A percentile compares a stretch with the other conserved stretches of the same genome.
Evolutionary conservation across 345 rosid genomes (phyloP).

Genomic region (sweet orange (Citrus sinensis)): DNA sequence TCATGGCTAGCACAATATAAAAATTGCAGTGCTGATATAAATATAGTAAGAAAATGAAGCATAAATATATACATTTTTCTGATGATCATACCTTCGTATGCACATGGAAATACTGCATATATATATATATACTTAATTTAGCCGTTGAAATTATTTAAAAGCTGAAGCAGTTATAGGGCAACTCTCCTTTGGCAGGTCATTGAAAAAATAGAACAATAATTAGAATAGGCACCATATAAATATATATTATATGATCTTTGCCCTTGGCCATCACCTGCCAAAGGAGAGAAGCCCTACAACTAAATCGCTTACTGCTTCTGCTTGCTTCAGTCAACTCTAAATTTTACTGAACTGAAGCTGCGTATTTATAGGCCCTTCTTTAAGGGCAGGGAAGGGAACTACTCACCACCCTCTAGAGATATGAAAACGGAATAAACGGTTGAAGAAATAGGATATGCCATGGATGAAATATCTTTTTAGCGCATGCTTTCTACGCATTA

Average conservation of each 20-base stretch:
- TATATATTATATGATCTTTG: neutral
- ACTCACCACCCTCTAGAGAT: no score
- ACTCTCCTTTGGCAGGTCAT: slow-evolving; percentile 89
- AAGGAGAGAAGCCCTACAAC: slow-evolving; percentile 63
- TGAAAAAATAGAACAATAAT: neutral
- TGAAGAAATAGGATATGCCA: slow-evolving; percentile 46
- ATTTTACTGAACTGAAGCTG: neutral
- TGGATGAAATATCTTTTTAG: slow-evolving; percentile 26
- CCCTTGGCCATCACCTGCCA: slow-evolving; percentile 43
- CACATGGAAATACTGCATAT: neutral
- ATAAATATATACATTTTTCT: neutral
- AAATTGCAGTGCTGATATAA: neutral
- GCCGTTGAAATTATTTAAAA: slow-evolving; percentile 20
- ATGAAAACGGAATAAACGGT: slow-evolving; percentile 3
- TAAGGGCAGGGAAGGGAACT: neutral
- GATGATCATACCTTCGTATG: neutral
- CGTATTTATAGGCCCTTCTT: slow-evolving; percentile 7
- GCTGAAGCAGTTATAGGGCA: slow-evolving; percentile 74
- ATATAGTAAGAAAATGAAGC: neutral
- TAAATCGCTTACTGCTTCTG: slow-evolving; percentile 41
- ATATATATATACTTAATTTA: neutral
- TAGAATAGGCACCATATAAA: no score
- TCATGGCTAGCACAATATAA: no score
- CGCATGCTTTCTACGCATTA: slow-evolving; percentile 33
- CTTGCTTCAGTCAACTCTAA: neutral